Evolutionary conservation across 352 stramenopile species (phyloP), one percentile per base, ranked within the genome.

Genomic region (Pythium utonaiense): DNA sequence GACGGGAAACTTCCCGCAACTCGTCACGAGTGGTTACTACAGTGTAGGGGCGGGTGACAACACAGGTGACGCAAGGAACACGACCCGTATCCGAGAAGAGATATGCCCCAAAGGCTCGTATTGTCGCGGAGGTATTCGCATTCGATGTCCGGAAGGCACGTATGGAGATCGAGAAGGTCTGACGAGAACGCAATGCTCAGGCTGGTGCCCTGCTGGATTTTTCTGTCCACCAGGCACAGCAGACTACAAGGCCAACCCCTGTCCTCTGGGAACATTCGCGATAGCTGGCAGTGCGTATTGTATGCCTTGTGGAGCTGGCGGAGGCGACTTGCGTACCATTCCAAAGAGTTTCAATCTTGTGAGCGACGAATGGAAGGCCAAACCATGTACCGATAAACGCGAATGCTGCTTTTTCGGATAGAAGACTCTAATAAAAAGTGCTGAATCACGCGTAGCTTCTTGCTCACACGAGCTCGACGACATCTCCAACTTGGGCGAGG

Each of bases 161-260:
- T 94, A 80, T 52, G 78, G 83, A 13, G 67, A 85, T 24, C 31
- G 54, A 0, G 67, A 85, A 48, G 74, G 78, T 1, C 58, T 91
- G 0, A 89, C 68, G 27, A 71, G 64, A 19, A 57, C 53, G 1
- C 70, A 71, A 22, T 96, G 85, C 57, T 67, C 57, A 14, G 85
- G 84, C 0, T 88, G 75, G 77, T 96, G 85, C 53, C 77, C 77
- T 0, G 57, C 82, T 1, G 83, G 85, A 1, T 93, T 65, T 65
- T 89, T 66, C 34, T 96, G 86, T 60, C 81, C 81, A 6, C 70
- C 77, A 10, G 80, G 68, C 1, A 88, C 84, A 0, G 62, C 55
- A 0, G 73, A 89, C 17, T 88, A 79, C 17, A 60, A 54, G 8
- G 25, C 34, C 8, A 78, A 88, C 34, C 42, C 67, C 3, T 88